phyloP scores from a whole-genome alignment of 163 green algal species.

The Chloroidium sp. region DNA sequence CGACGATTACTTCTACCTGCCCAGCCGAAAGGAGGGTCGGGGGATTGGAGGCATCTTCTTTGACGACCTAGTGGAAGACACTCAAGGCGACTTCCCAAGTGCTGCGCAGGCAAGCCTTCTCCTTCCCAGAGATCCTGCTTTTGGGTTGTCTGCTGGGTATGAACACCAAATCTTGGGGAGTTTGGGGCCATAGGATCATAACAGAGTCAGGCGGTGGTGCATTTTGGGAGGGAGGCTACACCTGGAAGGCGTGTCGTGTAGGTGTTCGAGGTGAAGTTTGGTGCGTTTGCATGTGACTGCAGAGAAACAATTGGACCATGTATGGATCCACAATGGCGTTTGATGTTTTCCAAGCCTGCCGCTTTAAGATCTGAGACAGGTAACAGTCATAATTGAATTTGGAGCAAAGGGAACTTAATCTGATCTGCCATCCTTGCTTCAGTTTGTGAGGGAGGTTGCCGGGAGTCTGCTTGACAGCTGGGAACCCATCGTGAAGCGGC shows the following conservation, averaged over 20 bases:
- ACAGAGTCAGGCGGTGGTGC: too few relatives aligned
- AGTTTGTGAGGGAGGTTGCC: conserved; percentile 61
- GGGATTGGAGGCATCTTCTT: conserved; percentile 98
- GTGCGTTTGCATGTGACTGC: too few relatives aligned
- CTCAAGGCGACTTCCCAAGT: not conserved
- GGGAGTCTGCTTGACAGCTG: conserved; percentile 72
- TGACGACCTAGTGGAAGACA: conserved; percentile 70
- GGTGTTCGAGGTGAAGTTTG: too few relatives aligned
- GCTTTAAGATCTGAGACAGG: not conserved
- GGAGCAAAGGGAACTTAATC: not conserved
- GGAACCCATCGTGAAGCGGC: conserved; percentile 53
- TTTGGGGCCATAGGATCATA: too few relatives aligned
- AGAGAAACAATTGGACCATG: too few relatives aligned
- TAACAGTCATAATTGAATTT: not conserved
- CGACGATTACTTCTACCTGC: conserved; percentile 97
- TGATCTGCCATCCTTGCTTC: not conserved
- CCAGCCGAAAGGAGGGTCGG: conserved; percentile 82
- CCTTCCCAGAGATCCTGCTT: not conserved
- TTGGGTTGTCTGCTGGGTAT: not conserved
- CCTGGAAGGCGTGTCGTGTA: too few relatives aligned
- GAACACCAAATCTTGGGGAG: too few relatives aligned
- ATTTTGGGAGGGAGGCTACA: too few relatives aligned
- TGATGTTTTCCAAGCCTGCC: too few relatives aligned
- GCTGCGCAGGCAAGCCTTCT: not conserved
- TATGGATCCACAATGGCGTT: too few relatives aligned